Conservation (phyloP, 371 early-diverging fungal species). For the Mortierella sp. region DNA sequence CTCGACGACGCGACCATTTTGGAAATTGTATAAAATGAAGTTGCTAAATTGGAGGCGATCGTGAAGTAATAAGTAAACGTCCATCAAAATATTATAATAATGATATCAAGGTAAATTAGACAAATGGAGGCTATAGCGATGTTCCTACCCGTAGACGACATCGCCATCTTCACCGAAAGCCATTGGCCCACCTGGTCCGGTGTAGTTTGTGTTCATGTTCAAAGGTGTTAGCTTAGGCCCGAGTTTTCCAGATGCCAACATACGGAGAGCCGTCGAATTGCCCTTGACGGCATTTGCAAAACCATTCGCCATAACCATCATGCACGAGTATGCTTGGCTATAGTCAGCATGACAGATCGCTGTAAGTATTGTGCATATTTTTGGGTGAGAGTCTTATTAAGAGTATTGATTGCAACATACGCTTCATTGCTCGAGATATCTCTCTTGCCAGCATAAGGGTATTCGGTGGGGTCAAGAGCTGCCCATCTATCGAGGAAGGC, state of each 20-base stretch:
- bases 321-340: constrained; percentile 61
- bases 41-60: constrained; percentile 34
- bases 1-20: constrained; percentile 57
- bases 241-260: constrained; percentile 60
- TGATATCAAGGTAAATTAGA: neutral
- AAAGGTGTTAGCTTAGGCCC: constrained; percentile 62
- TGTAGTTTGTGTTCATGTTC: constrained; percentile 69
- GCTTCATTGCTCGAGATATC: constrained; percentile 70
- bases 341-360: neutral
- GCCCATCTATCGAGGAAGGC: constrained; percentile 66
- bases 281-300: constrained; percentile 59
- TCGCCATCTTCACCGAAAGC: constrained; percentile 66
- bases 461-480: constrained; percentile 59
- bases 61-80: too few species aligned
- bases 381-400: neutral
- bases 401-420: constrained; percentile 45
- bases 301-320: constrained; percentile 75
- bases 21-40: constrained; percentile 66
- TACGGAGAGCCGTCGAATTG: constrained; percentile 54
- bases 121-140: neutral
- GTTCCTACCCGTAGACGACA: constrained; percentile 47
- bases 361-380: neutral
- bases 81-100: too few species aligned
- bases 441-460: constrained; percentile 67
- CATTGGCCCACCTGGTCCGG: constrained; percentile 72